Evolutionary conservation across 108 stramenopile genomes (phyloP), one percentile per base, ranked within the genome.

Genomic region (Pseudonitzschia delicatissima): DNA sequence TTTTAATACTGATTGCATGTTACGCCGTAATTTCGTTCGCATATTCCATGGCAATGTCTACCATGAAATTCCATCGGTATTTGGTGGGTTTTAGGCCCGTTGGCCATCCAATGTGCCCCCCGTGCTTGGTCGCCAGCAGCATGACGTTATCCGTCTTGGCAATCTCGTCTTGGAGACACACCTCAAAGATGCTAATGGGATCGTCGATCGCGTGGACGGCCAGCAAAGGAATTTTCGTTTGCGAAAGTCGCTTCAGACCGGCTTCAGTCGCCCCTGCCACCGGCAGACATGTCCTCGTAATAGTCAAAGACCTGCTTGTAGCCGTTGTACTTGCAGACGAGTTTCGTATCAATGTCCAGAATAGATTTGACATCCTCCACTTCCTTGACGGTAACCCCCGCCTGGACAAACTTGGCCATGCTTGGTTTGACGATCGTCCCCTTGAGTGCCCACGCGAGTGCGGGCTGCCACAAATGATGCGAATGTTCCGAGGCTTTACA

Each of bases 91-190:
- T 59, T 44, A 42, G 59, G 4, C 90, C 87, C 29, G 85, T 61
- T 2, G 90, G 90, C 88, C 90, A 92, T 18, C 90, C 89, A 1
- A 87, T 86, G 44, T 92, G 90, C 2, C 90, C 90, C 21, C 90
- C 90, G 18, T 67, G 63, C 68, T 81, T 81, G 12, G 90, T 92
- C 34, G 88, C 44, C 29, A 92, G 35, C 23, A 92, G 25, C 62
- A 91, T 72, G 0, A 85, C 31, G 65, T 88, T 83, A 0, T 51
- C 50, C 12, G 50, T 51, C 27, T 51, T 51, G 23, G 18, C 5
- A 12, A 51, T 25, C 50, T 51, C 50, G 50, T 51, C 27, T 13
- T 18, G 21, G 4, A 51, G 27, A 12, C 82, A 45, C 15, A 83
- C 79, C 55, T 75, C 59, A 80, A 81, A 88, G n/a, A 83, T 82